Evolutionary conservation across 768 basidiomycete species (phyloP), one percentile per base, ranked within the genome.

Genomic region (Podaxis sp.): DNA sequence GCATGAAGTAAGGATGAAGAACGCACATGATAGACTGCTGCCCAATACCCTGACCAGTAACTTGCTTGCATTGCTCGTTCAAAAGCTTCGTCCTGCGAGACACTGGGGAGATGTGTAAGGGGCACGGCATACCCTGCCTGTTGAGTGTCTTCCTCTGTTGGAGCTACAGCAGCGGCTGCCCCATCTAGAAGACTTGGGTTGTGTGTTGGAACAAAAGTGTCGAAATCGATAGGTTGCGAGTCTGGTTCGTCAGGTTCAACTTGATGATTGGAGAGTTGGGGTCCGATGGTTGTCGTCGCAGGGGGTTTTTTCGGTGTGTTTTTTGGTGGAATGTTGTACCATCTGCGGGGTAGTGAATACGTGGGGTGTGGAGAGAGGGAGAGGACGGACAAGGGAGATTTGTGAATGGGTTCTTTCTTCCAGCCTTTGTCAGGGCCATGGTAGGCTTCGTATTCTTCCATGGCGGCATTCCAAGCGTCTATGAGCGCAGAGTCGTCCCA

Each of bases 31-130:
- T 92, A 93, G 50, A 91, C 80, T 1, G 90, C 90, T 2, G 90
- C 91, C 90, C 91, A 93, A 70, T 93, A 93, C 18, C 91, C 91
- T 23, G 80, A 78, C 91, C 91, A 93, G 70, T 93, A 93, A 85
- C 89, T 91, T 16, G 91, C 90, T 32, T 79, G 81, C 67, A 91
- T 65, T 4, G 90, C 91, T 51, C 85, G 84, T 25, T 79, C 76
- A 71, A 93, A 93, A 0, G 90, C 90, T 66, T 93, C 89, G 63
- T 93, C 89, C 65, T 82, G 84, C 18, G 59, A 60, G 51, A 60
- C 28, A 16, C 25, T 32, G 6, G 40, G 27, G 16, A 38, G 14
- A 28, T 23, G 23, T 18, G 48, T 50, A 21, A 42, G 55, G 44
- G 55, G 44, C 5, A 47, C 5, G 27, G 42, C n/a, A 25, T 27